Evolutionary conservation across 2,329 filamentous ascomycete genomes (phyloP).

Genomic region (Boeremia lycopersici): DNA sequence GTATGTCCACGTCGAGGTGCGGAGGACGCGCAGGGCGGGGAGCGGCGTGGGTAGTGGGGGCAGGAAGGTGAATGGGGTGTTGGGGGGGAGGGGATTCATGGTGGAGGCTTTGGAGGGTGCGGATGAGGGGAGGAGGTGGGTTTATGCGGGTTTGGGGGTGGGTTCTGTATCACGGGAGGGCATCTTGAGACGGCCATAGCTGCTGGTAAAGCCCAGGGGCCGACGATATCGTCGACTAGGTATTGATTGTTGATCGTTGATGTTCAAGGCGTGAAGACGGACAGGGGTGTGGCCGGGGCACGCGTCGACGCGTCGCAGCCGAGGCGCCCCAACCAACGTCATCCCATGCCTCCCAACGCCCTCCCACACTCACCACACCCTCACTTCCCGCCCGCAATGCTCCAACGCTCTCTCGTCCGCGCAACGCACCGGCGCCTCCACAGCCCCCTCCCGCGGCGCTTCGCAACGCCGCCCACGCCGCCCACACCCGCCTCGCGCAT

Average conservation of each 20-base stretch:
- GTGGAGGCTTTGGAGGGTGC: no score
- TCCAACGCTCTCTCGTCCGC: conserved; percentile 13
- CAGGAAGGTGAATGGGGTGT: conserved; percentile 22
- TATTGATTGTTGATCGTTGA: conserved; percentile 1
- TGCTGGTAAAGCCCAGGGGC: neutral
- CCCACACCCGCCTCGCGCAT: conserved; percentile 39
- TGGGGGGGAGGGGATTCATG: conserved; percentile 21
- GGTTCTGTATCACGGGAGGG: neutral
- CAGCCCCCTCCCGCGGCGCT: conserved; percentile 17
- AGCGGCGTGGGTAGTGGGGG: conserved; percentile 2
- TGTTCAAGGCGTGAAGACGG: conserved; percentile 18
- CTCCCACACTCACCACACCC: neutral
- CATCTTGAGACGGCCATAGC: neutral
- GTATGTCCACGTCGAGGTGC: conserved; percentile 36
- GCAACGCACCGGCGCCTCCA: neutral
- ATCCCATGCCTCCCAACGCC: neutral
- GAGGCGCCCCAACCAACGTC: conserved; percentile 12
- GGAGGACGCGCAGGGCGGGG: conserved; percentile 13
- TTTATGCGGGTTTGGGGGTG: no score
- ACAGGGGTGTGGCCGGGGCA: conserved; percentile 1
- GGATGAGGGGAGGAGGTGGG: no score
- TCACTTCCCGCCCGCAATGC: conserved; percentile 13
- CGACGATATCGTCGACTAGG: neutral
- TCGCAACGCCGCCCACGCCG: conserved; percentile 24
- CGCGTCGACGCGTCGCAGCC: conserved; percentile 17